Base-by-base conservation (phyloP, 179 eudicot species). In the Camellia oleifera region DNA sequence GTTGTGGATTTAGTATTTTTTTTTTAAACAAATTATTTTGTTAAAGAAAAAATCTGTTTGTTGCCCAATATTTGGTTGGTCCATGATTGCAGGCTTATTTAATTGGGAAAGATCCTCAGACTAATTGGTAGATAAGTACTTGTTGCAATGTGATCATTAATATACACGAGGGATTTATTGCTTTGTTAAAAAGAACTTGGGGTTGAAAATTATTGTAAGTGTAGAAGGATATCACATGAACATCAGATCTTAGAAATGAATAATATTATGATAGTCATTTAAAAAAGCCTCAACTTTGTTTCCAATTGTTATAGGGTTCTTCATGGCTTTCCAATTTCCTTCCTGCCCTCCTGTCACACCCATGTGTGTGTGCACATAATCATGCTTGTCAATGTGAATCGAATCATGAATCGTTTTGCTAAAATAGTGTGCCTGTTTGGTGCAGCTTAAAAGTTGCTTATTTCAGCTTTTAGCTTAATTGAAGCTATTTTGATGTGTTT, bases 61-160 rank as follows among this genome's bases (percentile, higher is more conserved):
- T 18, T 17, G 5, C 9, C 26, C 65, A 2, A n/a, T 61, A 61
- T 17, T 57, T 57, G 62, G 13, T 11, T 57, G 14, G 62, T 57
- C 62, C 62, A 57, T 57, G 62, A 57, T 57, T 61, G 23, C 7
- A 18, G 26, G 10, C 15, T 23, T 17, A 5, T 61, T 61, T n/a
- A 17, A 61, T n/a, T 61, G 65, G 65, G 26, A 61, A 17, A 1
- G 7, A 61, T 61, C n/a, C 65, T 65, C 44, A 9, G 42, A 26
- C 17, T 65, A 46, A 72, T 72, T 72, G 18, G 40, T 58, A 52
- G 40, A 71, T 8, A 7, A 46, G 17, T 2, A n/a, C 52, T 46
- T 60, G 14, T 60, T 69, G 72, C 26, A 69, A 42, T 69, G 15
- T 71, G 15, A 70, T 70, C 58, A 71, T 71, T 18, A n/a, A 18